phyloP scores from a whole-genome alignment of 352 stramenopile species.

The Peronosclerospora sorghi region DNA sequence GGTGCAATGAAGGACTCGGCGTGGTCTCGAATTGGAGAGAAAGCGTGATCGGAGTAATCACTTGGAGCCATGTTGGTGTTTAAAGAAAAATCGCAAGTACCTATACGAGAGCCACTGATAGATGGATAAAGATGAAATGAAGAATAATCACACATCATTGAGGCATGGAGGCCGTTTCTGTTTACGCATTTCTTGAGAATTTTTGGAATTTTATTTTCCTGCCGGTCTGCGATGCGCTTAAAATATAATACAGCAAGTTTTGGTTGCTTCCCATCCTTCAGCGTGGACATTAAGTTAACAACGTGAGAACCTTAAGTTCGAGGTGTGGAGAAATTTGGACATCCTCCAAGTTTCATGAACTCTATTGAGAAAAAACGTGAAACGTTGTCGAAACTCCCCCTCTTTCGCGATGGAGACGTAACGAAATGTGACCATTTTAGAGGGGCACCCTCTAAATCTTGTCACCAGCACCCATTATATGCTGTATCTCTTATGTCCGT shows the following conservation, averaged over 20 bases:
- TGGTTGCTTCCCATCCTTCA: too few species aligned
- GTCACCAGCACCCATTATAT: too few species aligned
- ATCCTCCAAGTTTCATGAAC: slow-evolving; percentile 13
- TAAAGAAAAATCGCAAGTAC: slow-evolving; percentile 1
- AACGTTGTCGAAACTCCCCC: slow-evolving; percentile 17
- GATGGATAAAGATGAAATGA: slow-evolving; percentile 17
- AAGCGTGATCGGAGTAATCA: background rate
- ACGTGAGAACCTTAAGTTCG: too few species aligned
- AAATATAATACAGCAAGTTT: too few species aligned
- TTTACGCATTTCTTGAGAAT: slow-evolving; percentile 9
- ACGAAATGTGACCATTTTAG: too few species aligned
- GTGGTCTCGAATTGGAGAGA: background rate
- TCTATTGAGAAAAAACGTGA: slow-evolving; percentile 15
- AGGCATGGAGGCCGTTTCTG: slow-evolving; percentile 11
- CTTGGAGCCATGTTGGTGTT: slow-evolving; percentile 14
- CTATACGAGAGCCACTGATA: slow-evolving; percentile 1
- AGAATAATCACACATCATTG: slow-evolving; percentile 2
- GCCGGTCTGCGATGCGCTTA: too few species aligned
- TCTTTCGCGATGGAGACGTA: background rate
- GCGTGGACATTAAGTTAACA: too few species aligned
- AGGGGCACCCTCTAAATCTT: too few species aligned
- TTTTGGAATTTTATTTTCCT: slow-evolving; percentile 2
- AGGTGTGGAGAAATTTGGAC: slow-evolving; percentile 9
- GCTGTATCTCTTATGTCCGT: too few species aligned
- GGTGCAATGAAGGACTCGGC: slow-evolving; percentile 2